These are phyloP conservation scores for Simplicillium aogashimaense DNA, from an alignment of 2,329 filamentous ascomycete genomes.

Conservation along the genomic window DNA sequence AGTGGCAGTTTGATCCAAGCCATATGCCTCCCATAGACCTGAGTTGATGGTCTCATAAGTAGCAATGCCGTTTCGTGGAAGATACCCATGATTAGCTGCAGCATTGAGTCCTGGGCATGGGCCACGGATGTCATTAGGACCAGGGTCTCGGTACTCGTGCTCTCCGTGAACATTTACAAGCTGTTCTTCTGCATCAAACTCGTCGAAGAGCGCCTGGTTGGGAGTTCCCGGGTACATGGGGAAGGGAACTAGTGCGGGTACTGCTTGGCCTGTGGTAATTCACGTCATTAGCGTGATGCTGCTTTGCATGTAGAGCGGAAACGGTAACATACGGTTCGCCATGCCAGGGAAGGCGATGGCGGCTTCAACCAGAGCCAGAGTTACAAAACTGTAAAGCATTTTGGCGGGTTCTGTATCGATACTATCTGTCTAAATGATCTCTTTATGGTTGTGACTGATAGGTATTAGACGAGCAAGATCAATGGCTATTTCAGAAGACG, in stretches of 20 bases:
- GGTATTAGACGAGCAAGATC: no score
- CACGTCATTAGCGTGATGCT: background rate
- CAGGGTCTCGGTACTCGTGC: background rate
- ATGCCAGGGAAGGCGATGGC: background rate
- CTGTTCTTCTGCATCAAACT: background rate
- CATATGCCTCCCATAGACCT: slow-evolving; percentile 1
- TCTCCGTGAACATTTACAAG: background rate
- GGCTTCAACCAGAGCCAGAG: no score
- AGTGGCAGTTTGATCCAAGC: slow-evolving; percentile 4
- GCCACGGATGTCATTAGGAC: background rate
- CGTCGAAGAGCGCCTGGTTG: background rate
- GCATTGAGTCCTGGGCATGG: background rate
- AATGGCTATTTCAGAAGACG: no score
- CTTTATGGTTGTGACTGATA: no score
- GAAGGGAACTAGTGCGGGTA: background rate
- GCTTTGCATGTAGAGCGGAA: background rate
- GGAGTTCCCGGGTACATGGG: background rate
- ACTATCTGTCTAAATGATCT: no score
- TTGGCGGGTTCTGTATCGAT: no score
- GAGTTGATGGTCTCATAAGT: slow-evolving; percentile 9
- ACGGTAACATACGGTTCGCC: background rate
- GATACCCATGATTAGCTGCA: slow-evolving; percentile 11
- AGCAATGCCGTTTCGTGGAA: slow-evolving; percentile 17
- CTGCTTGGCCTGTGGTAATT: background rate
- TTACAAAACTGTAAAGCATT: no score